Evolutionary conservation across 2,329 filamentous ascomycete species (phyloP).

Genomic region (Phoma sp.): DNA sequence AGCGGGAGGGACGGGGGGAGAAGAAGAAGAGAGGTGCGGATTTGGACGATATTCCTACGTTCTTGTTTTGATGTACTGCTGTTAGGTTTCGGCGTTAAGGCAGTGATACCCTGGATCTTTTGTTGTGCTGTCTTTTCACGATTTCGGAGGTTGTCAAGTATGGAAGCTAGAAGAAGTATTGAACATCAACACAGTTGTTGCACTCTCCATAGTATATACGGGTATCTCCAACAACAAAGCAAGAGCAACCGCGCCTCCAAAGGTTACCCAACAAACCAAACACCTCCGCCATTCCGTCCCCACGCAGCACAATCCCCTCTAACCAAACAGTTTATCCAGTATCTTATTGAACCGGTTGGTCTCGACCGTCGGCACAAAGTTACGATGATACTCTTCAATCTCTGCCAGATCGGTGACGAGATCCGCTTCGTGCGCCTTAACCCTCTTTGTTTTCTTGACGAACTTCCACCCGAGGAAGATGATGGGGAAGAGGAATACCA

Average conservation of each 20-base stretch:
- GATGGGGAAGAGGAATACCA: slow-evolving; percentile 73
- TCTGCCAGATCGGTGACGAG: slow-evolving; percentile 67
- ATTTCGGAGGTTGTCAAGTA: background rate
- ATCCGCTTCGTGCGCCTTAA: slow-evolving; percentile 66
- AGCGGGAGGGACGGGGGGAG: slow-evolving; percentile 34
- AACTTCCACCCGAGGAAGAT: slow-evolving; percentile 77
- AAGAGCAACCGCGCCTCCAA: background rate
- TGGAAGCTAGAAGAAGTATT: background rate
- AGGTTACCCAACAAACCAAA: background rate
- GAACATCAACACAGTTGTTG: background rate
- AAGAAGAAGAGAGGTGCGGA: slow-evolving; percentile 32
- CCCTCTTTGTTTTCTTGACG: slow-evolving; percentile 66
- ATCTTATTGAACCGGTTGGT: slow-evolving; percentile 52
- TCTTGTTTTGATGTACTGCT: slow-evolving; percentile 45
- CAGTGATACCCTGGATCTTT: background rate
- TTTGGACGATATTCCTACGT: slow-evolving; percentile 54
- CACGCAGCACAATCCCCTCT: background rate
- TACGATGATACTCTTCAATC: slow-evolving; percentile 71
- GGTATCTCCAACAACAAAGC: background rate
- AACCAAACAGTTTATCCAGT: slow-evolving; percentile 56
- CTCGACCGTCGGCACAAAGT: slow-evolving; percentile 62
- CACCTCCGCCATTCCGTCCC: background rate
- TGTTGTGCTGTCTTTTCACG: background rate
- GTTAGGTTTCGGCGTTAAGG: background rate
- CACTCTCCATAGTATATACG: background rate